Evolutionary conservation across 2,329 filamentous ascomycete species (phyloP).

Genomic region (Camptophora hylomeconis): DNA sequence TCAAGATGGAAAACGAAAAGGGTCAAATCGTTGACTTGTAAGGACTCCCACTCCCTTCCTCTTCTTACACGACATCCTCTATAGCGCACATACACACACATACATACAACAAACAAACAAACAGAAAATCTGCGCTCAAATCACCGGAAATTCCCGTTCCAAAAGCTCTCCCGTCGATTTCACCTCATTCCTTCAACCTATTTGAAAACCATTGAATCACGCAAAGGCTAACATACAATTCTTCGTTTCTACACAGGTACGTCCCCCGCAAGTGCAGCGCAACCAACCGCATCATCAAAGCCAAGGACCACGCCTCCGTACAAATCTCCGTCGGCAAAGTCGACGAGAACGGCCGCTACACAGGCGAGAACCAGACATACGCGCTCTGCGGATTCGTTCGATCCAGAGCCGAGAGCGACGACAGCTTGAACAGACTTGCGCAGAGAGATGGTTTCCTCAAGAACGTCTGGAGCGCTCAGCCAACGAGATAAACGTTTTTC

Average conservation of each 20-base stretch:
- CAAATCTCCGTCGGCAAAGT: constrained; percentile 97
- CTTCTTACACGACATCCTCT: no score
- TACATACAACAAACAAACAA: constrained; percentile 1
- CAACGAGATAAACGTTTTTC: constrained; percentile 11
- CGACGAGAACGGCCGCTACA: constrained; percentile 95
- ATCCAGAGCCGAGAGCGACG: constrained; percentile 95
- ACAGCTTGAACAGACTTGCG: constrained; percentile 86
- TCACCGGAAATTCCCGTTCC: no score
- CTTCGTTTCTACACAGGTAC: constrained; percentile 47
- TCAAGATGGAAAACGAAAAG: constrained; percentile 99
- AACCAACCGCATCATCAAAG: constrained; percentile 99
- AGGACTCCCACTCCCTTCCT: constrained; percentile 13
- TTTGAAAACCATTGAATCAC: neutral
- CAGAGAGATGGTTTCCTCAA: constrained; percentile 96
- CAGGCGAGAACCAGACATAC: constrained; percentile 94
- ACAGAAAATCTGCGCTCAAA: no score
- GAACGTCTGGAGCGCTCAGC: constrained; percentile 72
- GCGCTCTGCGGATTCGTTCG: constrained; percentile 96
- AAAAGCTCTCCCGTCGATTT: no score
- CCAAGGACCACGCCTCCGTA: constrained; percentile 98
- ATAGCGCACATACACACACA: neutral
- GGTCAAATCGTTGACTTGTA: constrained; percentile 99
- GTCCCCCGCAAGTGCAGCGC: constrained; percentile 98
- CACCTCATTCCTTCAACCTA: neutral
- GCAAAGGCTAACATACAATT: constrained; percentile 2